Percentiles rank a stretch among this genome's conserved stretches.
These are phyloP conservation scores for Coelastrella sp. DNA, from an alignment of 139 green algal genomes.

Conservation along the genomic window DNA sequence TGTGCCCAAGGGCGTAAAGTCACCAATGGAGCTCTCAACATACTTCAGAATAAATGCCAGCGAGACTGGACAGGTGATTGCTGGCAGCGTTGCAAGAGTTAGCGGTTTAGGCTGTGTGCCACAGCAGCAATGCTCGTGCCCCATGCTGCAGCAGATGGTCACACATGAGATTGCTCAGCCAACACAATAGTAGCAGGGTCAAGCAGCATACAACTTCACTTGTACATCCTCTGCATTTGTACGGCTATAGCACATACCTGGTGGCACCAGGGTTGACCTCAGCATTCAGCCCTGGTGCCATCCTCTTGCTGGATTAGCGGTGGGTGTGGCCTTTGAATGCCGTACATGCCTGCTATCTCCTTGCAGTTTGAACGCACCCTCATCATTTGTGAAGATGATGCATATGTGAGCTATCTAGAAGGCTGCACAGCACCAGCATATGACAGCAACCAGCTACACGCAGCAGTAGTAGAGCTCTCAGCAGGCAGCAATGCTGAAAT, in stretches of 20 bases:
- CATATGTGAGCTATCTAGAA: constrained; percentile 98
- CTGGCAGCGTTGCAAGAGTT: not conserved
- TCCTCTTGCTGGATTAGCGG: no score
- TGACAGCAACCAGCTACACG: constrained; percentile 98
- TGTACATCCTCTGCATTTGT: no score
- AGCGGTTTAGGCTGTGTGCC: no score
- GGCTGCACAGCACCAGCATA: constrained; percentile 97
- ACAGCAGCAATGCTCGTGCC: not conserved
- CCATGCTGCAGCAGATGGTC: no score
- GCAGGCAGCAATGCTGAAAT: constrained; percentile 92
- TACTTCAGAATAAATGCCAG: constrained; percentile 99
- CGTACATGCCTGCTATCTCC: not conserved
- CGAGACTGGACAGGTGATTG: constrained; percentile 90
- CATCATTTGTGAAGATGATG: constrained; percentile 96
- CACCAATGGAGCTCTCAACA: constrained; percentile 99
- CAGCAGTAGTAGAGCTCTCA: constrained; percentile 97
- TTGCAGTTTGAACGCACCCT: constrained; percentile 98
- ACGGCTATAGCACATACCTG: no score
- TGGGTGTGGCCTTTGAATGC: not conserved
- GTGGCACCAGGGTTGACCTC: no score
- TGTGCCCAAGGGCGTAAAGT: constrained; percentile 96
- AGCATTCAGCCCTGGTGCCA: no score
- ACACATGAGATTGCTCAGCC: no score
- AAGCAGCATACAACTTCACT: no score
- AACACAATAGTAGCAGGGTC: no score